Evolutionary conservation across 2,329 filamentous ascomycete species (phyloP).

Genomic region (Leptoxyphium fumago): DNA sequence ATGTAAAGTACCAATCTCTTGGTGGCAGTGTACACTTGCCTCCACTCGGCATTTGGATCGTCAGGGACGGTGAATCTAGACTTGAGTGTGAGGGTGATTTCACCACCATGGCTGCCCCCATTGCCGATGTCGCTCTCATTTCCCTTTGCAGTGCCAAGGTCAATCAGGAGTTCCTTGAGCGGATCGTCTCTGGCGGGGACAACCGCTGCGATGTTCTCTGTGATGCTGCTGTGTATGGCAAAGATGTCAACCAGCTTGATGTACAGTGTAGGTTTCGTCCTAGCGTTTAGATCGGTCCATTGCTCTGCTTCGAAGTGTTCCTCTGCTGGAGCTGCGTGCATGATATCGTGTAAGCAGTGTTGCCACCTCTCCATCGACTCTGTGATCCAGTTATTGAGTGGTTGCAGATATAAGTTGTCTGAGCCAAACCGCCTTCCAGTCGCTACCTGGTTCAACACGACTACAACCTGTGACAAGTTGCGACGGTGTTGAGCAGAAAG

Average conservation of each 20-base stretch:
- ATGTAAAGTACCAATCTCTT: conserved; percentile 96
- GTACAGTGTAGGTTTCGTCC: conserved; percentile 94
- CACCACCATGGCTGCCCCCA: conserved; percentile 17
- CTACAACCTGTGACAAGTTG: conserved; percentile 78
- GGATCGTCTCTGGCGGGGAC: conserved; percentile 74
- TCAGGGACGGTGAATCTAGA: conserved; percentile 20
- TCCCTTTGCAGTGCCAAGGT: conserved; percentile 88
- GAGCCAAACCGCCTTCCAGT: conserved; percentile 82
- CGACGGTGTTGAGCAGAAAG: conserved; percentile 84
- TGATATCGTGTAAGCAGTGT: conserved; percentile 60
- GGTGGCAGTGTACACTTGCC: conserved; percentile 92
- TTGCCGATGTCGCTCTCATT: conserved; percentile 62
- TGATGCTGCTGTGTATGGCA: conserved; percentile 79
- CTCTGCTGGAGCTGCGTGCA: conserved; percentile 75
- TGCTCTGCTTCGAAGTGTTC: conserved; percentile 95
- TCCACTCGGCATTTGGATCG: conserved; percentile 85
- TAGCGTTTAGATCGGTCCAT: conserved; percentile 93
- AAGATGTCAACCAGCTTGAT: conserved; percentile 98
- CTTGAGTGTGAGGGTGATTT: conserved; percentile 21
- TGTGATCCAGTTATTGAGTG: conserved; percentile 77
- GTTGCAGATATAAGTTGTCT: conserved; percentile 90
- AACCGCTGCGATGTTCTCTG: conserved; percentile 60
- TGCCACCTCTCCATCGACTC: conserved; percentile 71
- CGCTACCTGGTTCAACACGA: conserved; percentile 78
- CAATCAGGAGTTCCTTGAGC: conserved; percentile 79